Evolutionary conservation across 768 basidiomycete species (phyloP), one percentile per base, ranked within the genome.

Genomic region (Kondoa malvinella): DNA sequence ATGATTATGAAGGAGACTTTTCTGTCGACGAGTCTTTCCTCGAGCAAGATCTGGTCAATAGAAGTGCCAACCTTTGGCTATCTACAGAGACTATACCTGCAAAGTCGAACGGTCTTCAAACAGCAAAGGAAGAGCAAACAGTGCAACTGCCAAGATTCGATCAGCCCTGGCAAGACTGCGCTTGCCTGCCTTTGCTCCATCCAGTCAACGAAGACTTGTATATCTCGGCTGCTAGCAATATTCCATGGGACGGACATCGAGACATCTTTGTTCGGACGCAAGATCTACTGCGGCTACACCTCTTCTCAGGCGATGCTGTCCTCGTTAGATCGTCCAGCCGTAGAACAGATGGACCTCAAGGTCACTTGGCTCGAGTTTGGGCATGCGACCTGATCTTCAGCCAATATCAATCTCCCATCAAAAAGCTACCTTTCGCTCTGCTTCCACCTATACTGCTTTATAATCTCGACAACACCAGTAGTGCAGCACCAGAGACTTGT

Each of bases 251-350:
- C 67, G 71, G 73, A 17, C 21, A 67, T 2, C 30, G 60, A 0
- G 56, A 68, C 0, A 68, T 67, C 0, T 71, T 64, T 58, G 61
- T 69, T 1, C 56, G 70, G 0, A 70, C 72, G 1, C 2, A 26
- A 0, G 71, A 72, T 26, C 64, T 74, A 1, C 68, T 68, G 0
- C 50, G 72, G 15, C n/a, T 69, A 14, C 72, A 72, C 0, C 32
- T 73, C 17, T 71, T 74, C 29, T 71, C 70, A 32, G 74, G 74
- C 2, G 74, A 74, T 32, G 67, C 68, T 66, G 72, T 70, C 1
- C 67, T 69, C 0, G 34, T 34, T 31, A 59, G 31, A 4, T 25
- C 8, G 29, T 16, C 61, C 21, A 17, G 17, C 3, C 21, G 30
- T 15, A 33, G 21, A 33, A 16, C 16, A 63, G 16, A 25, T n/a